These are phyloP conservation scores for Eucalyptus regnans DNA, from an alignment of 345 rosid species.

Conservation along the genomic window DNA sequence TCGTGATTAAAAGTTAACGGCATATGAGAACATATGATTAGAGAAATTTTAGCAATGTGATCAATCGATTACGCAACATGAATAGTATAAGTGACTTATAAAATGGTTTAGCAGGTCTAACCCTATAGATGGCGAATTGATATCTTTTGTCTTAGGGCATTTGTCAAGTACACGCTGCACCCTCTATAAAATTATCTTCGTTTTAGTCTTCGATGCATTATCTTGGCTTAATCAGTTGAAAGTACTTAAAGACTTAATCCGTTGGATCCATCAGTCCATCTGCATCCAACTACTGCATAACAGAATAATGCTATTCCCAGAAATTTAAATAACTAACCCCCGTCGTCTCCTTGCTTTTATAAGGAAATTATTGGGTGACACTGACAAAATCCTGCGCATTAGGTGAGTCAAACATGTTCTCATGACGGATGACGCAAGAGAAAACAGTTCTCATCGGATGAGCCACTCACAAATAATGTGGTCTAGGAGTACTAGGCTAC, in stretches of 20 bases:
- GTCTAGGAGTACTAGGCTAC: not conserved
- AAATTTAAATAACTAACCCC: not conserved
- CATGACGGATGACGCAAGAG: not conserved
- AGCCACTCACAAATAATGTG: not conserved
- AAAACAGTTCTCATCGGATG: not conserved
- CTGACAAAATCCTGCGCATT: not conserved
- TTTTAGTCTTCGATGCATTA: not conserved
- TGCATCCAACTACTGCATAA: not conserved
- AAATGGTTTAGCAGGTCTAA: not conserved
- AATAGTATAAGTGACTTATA: not conserved
- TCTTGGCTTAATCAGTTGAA: not conserved
- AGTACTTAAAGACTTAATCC: not conserved
- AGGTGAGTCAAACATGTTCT: not conserved
- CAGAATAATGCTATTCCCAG: not conserved
- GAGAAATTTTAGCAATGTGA: not conserved
- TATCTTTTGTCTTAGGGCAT: not conserved
- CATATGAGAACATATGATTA: not conserved
- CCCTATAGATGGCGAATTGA: not conserved
- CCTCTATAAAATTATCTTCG: not conserved
- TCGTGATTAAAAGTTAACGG: not conserved
- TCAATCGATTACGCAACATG: not conserved
- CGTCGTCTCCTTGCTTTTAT: not conserved
- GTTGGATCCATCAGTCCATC: not conserved
- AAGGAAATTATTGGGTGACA: not conserved
- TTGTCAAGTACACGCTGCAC: not conserved